Percentiles rank a stretch among this genome's conserved stretches.
Evolutionary conservation across 2,329 filamentous ascomycete genomes (phyloP).

Genomic region (Massarina eburnea): DNA sequence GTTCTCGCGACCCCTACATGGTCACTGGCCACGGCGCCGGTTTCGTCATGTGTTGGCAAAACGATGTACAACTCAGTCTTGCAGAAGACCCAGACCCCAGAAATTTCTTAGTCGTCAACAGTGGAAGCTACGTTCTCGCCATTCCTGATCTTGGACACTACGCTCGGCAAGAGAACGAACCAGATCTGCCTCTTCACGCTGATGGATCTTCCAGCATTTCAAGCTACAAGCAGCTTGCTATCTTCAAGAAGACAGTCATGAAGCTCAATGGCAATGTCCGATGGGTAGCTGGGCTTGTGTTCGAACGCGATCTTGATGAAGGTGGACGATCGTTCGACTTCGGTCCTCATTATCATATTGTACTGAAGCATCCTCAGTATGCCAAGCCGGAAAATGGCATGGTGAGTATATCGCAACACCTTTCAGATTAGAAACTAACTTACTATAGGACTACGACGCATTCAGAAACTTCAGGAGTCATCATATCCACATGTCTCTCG

Average conservation of each 20-base stretch:
- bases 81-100: conserved; percentile 84
- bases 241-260: conserved; percentile 98
- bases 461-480: conserved; percentile 95
- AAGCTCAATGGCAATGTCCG: conserved; percentile 95
- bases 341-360: conserved; percentile 86
- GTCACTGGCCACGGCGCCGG: conserved; percentile 91
- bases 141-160: conserved; percentile 92
- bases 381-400: conserved; percentile 60
- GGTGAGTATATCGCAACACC: conserved; percentile 12
- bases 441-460: conserved; percentile 73
- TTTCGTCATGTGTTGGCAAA: conserved; percentile 98
- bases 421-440: conserved; percentile 16
- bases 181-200: conserved; percentile 55
- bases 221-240: conserved; percentile 70
- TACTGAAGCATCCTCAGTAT: conserved; percentile 78
- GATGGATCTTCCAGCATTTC: conserved; percentile 62
- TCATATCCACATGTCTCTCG: conserved; percentile 93
- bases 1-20: conserved; percentile 85
- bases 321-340: conserved; percentile 82
- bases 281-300: conserved; percentile 88
- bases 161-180: conserved; percentile 65
- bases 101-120: conserved; percentile 93
- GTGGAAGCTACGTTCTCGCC: conserved; percentile 91
- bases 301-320: conserved; percentile 77
- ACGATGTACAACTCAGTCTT: conserved; percentile 85